Evolutionary conservation across 768 basidiomycete genomes (phyloP), one percentile per base, ranked within the genome.

Genomic region (Lactarius tabidus): DNA sequence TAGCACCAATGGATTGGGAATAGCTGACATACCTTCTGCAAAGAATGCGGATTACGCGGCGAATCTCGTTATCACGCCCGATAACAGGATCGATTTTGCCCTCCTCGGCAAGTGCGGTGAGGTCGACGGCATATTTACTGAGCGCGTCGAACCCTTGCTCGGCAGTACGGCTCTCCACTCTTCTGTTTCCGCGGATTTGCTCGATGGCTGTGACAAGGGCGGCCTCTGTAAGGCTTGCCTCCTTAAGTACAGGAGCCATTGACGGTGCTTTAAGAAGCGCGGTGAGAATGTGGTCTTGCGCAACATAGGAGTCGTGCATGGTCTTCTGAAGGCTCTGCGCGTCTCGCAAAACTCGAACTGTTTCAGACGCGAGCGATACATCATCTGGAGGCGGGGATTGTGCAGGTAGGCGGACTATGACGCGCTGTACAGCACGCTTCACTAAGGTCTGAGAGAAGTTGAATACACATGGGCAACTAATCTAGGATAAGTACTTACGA

Each of bases 31-130:
- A 86, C 86, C 88, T 84, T 80, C 90, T 78, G 69, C 91, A 93
- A 38, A 95, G 81, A 69, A 94, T 91, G 52, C 93, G 88, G 60
- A 94, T 83, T 45, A 83, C 86, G 53, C 94, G 85, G 59, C 94
- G 84, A 69, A 97, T 95, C 74, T 95, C 94, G 69, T 94, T 89
- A 74, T 96, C 94, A 59, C 93, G 85, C 10, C 95, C 94, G 63
- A 97, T 93, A 33, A 95, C 91, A 4, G 95, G 95, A 74, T 97
- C 95, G n/a, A 96, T 85, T 75, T 95, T 95, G 17, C 95, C 94
- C 73, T 93, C 91, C 73, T 89, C 88, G 35, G 95, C 95, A 2
- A 95, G 80, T 4, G 90, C 80, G 0, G 95, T 97, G 55, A 96
- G 78, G 74, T 97, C 93, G 17, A 89, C 77, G 1, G 91, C 91